Base-by-base conservation (phyloP, 495 filamentous ascomycete genomes). In the Diplogelasinospora grovesii region DNA sequence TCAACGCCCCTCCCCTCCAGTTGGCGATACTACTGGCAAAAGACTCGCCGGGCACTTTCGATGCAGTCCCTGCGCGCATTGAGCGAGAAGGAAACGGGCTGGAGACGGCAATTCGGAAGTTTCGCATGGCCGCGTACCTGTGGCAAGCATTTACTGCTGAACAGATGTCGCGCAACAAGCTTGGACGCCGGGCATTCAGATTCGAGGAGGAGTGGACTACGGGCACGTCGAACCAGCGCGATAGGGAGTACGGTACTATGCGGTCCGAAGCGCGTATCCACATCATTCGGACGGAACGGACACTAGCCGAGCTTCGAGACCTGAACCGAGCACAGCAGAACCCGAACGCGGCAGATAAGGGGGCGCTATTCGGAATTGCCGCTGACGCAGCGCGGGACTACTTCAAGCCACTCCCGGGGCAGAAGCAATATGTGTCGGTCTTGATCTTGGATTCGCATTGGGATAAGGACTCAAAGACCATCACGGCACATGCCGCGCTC, bases 91-190 rank as follows among this genome's bases (percentile, higher is more conserved):
- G 85, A 3, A 90, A 90, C 55, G 75, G 73, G 2, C 52, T 95
- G 22, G 83, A 90, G 2, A 78, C 71, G 9, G 89, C 89, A 0
- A 74, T 92, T 48, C 74, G 76, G 41, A 95, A 95, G 60, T 94
- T 86, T 53, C 76, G 87, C 39, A 93, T 88, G 79, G 81, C 87
- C 16, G 89, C 87, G 13, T 93, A 95, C 57, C 71, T 96, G 2
- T 96, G 89, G 89, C 89, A 95, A 58, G 86, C 88, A 6, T 95
- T 92, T 54, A 96, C 89, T 1, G 86, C 84, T 9, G 88, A 95
- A 55, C 88, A 96, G 56, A 95, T 95, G 89, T 82, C 76, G 59
- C 84, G 87, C 43, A 83, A 90, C 59, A 81, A 79, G 31, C 74
- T 95, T 38, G 87, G 87, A 3, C 75, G 89, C 19, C 76, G 89